Evolutionary conservation across 306 rosid species (phyloP), one percentile per base, ranked within the genome.

Genomic region (Prunus persica): DNA sequence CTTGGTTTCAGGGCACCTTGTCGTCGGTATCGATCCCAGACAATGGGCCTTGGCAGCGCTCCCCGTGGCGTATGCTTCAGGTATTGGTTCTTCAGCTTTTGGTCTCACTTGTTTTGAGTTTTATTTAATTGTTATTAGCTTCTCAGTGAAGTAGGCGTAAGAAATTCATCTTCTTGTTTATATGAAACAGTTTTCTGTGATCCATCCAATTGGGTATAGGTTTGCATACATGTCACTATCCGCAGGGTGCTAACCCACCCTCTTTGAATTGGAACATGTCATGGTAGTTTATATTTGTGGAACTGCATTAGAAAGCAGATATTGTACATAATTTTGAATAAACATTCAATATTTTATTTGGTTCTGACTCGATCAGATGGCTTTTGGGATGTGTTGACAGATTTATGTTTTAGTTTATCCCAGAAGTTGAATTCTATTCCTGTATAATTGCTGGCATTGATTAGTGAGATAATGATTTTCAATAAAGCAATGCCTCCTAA

Each of bases 31-130:
- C 72, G 43, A 41, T 71, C 15, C 38, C 76, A 8, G 85, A 71
- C 4, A 64, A n/a, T 16, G 85, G 68, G 51, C 85, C 43, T 8
- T 86, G 95, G 95, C 72, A 22, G 34, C 65, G 76, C 28, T 89
- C 95, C 47, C 93, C 93, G 12, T 91, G 94, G 93, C 91, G 91
- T 11, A 86, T 79, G 92, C 90, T 91, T 86, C 86, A 88, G 93
- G 97, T 91, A 72, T 46, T 46, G 19, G 20, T 47, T 72, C 55
- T 58, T 32, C 47, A 28, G 10, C 11, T 43, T 27, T 20, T 46
- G 62, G 7, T 62, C 5, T 20, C 13, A 57, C 13, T 51, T 46
- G 46, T 6, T 22, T 72, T 63, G 15, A 61, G 38, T 61, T 32
- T 61, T 25, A 27, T 3, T 61, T 61, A 8, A 0, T 24, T 18